phyloP scores from a whole-genome alignment of 768 basidiomycete species.

The Lentinula raphanica region DNA sequence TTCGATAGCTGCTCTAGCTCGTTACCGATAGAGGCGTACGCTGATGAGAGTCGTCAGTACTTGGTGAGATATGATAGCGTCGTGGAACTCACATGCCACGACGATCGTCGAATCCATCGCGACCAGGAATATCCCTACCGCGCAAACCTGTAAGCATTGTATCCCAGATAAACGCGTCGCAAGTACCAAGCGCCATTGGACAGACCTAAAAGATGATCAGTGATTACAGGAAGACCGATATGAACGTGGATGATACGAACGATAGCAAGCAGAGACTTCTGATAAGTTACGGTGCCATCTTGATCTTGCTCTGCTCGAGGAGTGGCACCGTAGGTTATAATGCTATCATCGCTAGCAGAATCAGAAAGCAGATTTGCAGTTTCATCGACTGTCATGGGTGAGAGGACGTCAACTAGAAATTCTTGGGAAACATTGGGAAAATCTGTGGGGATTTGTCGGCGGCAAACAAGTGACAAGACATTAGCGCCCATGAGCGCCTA shows the following conservation, averaged over 20 bases:
- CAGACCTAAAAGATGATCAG: constrained; percentile 26
- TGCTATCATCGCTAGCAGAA: not conserved
- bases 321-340: constrained; percentile 9
- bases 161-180: not conserved
- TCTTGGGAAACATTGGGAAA: not conserved
- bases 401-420: too few species aligned
- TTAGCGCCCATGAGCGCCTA: not conserved
- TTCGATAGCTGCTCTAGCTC: constrained; percentile 59
- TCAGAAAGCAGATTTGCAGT: constrained; percentile 26
- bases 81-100: constrained; percentile 31
- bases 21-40: constrained; percentile 49
- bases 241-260: constrained; percentile 10
- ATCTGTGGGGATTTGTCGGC: too few species aligned
- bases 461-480: too few species aligned
- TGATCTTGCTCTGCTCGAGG: constrained; percentile 5
- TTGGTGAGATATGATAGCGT: not conserved
- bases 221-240: not conserved
- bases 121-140: constrained; percentile 29
- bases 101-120: constrained; percentile 50
- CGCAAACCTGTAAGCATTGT: not conserved
- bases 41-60: not conserved
- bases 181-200: constrained; percentile 39
- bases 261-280: constrained; percentile 14
- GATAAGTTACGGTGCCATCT: not conserved
- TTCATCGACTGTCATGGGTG: constrained; percentile 26